Evolutionary conservation across 441 rosid genomes (phyloP).

Genomic region (Gossypium armourianum): DNA sequence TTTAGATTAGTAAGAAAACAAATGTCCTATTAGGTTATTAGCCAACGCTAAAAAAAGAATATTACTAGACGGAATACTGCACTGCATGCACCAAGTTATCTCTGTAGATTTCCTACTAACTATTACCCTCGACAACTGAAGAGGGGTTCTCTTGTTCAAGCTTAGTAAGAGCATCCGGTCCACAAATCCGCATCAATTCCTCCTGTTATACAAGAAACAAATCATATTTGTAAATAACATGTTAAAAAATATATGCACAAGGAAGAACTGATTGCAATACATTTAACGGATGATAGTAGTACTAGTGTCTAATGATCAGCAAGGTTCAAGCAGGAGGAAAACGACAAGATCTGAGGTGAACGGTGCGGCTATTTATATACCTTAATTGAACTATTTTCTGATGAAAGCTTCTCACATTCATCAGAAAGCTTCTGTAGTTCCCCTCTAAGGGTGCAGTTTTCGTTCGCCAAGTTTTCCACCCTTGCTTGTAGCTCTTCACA

Average conservation of each 20-base stretch:
- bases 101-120: slow-evolving; percentile 18
- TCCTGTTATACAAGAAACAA: slow-evolving; percentile 44
- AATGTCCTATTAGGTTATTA: slow-evolving; percentile 14
- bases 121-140: slow-evolving; percentile 32
- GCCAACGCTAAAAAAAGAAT: slow-evolving; percentile 18
- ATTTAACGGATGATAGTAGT: background rate
- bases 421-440: slow-evolving; percentile 71
- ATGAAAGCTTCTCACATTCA: slow-evolving; percentile 72
- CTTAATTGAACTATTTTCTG: slow-evolving; percentile 72
- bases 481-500: slow-evolving; percentile 79
- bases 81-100: background rate
- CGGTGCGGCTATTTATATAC: slow-evolving; percentile 21
- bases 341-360: background rate
- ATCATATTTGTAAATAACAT: background rate
- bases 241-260: background rate
- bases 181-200: slow-evolving; percentile 52
- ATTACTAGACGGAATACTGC: slow-evolving; percentile 12
- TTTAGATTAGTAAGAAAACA: slow-evolving; percentile 29
- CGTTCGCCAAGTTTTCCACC: slow-evolving; percentile 54
- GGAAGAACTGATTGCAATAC: background rate
- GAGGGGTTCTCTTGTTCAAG: slow-evolving; percentile 36
- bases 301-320: background rate
- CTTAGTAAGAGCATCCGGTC: slow-evolving; percentile 63
- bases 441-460: slow-evolving; percentile 55
- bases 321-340: background rate